Evolutionary conservation across 495 filamentous ascomycete genomes (phyloP), one percentile per base, ranked within the genome.

Genomic region (Aspergillus sclerotiicarbonarius): DNA sequence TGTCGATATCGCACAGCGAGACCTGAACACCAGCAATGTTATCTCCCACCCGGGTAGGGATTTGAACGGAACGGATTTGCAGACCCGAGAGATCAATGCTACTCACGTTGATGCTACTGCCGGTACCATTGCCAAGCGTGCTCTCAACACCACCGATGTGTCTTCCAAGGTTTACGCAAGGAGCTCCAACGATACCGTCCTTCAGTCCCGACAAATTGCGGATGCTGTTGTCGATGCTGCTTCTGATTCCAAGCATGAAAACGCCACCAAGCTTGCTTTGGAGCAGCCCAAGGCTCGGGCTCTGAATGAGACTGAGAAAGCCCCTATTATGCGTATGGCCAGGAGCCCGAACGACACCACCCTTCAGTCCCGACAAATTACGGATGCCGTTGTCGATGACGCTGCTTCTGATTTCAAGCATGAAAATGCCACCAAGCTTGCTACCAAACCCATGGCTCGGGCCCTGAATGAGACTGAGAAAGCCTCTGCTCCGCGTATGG

Each of bases 331-430:
- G 5, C 25, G 25, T 25, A 5, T 33, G 41, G 8, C 21, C 18
- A 52, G 55, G n/a, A 44, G 60, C 20, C 45, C 44, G 46, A 62
- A 62, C 31, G 31, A 54, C 33, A 61, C 57, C 29, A 56, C 41
- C 16, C 2, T 25, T 25, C 25, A 25, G 5, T 25, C 25, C 25
- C 25, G 25, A 25, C 25, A 35, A n/a, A n/a, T n/a, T n/a, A 6
- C 3, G 8, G 37, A 13, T 35, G 13, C 37, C 37, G 13, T 41
- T 6, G 15, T 1, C 5, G 37, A 41, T 41, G n/a, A n/a, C n/a
- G 37, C 37, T n/a, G 37, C 37, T 41, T 13, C 5, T 0, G 15
- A 4, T n/a, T 12, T 5, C 37, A 41, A 41, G 37, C 37, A 41
- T 41, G 37, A 46, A 31, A 66, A 66, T n/a, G 13, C 43, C 18